These are phyloP conservation scores for Neurospora discreta DNA, from an alignment of 495 filamentous ascomycete genomes.

Conservation along the genomic window DNA sequence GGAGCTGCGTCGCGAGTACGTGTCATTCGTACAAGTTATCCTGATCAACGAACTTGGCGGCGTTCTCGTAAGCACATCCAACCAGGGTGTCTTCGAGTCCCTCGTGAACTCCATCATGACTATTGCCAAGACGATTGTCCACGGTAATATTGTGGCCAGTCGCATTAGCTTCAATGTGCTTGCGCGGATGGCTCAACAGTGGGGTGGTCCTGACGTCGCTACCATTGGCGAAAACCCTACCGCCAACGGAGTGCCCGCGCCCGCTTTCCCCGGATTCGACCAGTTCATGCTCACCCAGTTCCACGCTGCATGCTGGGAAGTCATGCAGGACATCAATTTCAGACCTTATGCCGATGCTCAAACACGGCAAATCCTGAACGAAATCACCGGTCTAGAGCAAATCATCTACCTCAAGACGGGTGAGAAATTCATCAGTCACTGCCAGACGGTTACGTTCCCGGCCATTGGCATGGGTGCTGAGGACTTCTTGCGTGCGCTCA, in stretches of 20 bases:
- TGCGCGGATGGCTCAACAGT: conserved; percentile 62
- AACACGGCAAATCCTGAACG: conserved; percentile 68
- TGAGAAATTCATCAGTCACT: conserved; percentile 36
- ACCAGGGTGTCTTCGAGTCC: conserved; percentile 78
- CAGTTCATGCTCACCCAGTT: conserved; percentile 80
- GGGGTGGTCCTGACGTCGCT: conserved; percentile 73
- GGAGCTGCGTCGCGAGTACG: conserved; percentile 84
- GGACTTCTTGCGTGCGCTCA: conserved; percentile 40
- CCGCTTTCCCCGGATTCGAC: conserved; percentile 78
- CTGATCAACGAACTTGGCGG: conserved; percentile 79
- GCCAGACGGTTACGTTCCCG: conserved; percentile 39
- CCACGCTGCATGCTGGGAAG: conserved; percentile 76
- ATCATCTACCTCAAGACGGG: conserved; percentile 82
- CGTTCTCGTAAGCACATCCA: conserved; percentile 77
- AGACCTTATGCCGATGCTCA: conserved; percentile 68
- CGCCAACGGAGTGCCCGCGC: conserved; percentile 28
- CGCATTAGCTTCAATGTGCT: conserved; percentile 74
- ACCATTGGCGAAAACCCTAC: conserved; percentile 38
- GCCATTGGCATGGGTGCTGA: conserved; percentile 34
- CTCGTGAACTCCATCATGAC: conserved; percentile 74
- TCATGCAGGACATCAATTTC: conserved; percentile 65
- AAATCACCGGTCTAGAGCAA: conserved; percentile 75
- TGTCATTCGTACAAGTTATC: conserved; percentile 79
- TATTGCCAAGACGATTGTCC: conserved; percentile 60
- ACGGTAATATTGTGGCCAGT: conserved; percentile 58